Conservation (phyloP, 495 filamentous ascomycete genomes). For the Xylaria sp. region DNA sequence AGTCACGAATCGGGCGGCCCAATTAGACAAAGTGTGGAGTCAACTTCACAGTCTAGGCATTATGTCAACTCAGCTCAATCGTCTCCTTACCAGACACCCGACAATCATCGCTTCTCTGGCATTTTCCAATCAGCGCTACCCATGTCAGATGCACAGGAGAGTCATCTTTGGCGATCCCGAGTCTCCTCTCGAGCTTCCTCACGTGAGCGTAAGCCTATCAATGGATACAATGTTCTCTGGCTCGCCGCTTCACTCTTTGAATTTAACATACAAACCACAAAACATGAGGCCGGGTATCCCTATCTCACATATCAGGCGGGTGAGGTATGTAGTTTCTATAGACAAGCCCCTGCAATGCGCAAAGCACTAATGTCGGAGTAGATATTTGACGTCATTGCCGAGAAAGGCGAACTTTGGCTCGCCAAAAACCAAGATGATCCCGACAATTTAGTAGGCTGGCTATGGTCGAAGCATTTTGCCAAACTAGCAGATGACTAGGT, state of each 20-base stretch:
- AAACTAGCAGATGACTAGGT: conserved; percentile 65
- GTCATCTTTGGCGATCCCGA: conserved; percentile 50
- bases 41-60: conserved; percentile 41
- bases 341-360: background rate
- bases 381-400: conserved; percentile 89
- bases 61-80: conserved; percentile 57
- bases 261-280: conserved; percentile 92
- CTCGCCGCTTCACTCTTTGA: conserved; percentile 93
- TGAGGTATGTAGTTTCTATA: conserved; percentile 61
- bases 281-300: conserved; percentile 91
- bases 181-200: conserved; percentile 59
- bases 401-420: conserved; percentile 98
- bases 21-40: conserved; percentile 55
- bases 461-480: conserved; percentile 98
- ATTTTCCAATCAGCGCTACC: conserved; percentile 89
- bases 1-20: conserved; percentile 55
- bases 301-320: conserved; percentile 95
- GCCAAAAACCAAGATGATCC: conserved; percentile 95
- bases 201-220: conserved; percentile 50
- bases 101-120: conserved; percentile 63
- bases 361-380: conserved; percentile 35
- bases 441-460: conserved; percentile 84
- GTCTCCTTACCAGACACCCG: conserved; percentile 46
- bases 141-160: conserved; percentile 67
- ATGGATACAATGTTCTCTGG: conserved; percentile 70